A percentile compares a stretch with the other conserved stretches of the same genome.
phyloP scores from a whole-genome alignment of 1,284 basidiomycete genomes.

The Malassezia cuniculi region DNA sequence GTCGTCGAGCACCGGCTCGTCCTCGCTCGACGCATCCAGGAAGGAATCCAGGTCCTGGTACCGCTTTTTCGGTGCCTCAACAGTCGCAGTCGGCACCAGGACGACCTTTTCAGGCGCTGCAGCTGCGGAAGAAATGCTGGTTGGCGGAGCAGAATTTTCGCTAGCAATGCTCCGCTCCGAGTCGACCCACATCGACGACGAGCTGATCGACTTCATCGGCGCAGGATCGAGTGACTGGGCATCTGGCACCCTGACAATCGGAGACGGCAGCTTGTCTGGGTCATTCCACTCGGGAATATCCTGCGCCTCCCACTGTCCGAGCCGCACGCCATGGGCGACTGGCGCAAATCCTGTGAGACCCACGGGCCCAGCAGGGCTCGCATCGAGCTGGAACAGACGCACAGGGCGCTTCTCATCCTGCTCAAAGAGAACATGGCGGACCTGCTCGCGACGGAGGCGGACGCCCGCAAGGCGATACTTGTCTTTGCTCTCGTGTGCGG shows the following conservation, averaged over 20 bases:
- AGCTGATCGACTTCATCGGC: background rate
- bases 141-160: background rate
- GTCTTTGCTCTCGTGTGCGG: conserved; percentile 15
- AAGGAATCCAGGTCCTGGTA: conserved; percentile 40
- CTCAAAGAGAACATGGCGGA: conserved; percentile 26
- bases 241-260: conserved; percentile 16
- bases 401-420: conserved; percentile 2
- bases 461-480: conserved; percentile 17
- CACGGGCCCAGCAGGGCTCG: too few relatives aligned
- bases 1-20: conserved; percentile 23
- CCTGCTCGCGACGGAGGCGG: conserved; percentile 25
- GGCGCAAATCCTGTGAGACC: background rate
- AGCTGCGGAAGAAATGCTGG: background rate
- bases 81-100: conserved; percentile 2
- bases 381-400: background rate
- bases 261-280: conserved; percentile 10
- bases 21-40: conserved; percentile 28
- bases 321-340: background rate
- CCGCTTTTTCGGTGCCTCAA: conserved; percentile 2
- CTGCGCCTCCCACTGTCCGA: background rate
- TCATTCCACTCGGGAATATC: background rate
- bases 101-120: conserved; percentile 1
- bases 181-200: background rate
- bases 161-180: conserved; percentile 1
- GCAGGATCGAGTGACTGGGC: background rate